phyloP scores from a whole-genome alignment of 2,329 filamentous ascomycete genomes.

The Pyrenochaeta sp. region DNA sequence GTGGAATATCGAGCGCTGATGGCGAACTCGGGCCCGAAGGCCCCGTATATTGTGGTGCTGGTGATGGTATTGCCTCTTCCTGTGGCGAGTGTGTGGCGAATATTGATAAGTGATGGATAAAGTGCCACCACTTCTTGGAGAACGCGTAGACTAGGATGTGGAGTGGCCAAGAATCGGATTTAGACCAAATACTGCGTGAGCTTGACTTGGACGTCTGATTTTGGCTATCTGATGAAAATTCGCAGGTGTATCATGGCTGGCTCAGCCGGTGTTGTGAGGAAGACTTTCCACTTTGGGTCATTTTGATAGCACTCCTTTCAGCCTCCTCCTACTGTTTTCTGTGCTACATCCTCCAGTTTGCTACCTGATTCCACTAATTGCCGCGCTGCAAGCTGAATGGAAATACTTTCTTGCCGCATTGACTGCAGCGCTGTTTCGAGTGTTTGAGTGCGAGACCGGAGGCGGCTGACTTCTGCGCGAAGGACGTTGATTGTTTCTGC shows the following conservation, averaged over 20 bases:
- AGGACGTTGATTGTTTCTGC: conserved; percentile 40
- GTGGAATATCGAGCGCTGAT: neutral
- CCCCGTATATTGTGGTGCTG: neutral
- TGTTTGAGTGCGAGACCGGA: conserved; percentile 36
- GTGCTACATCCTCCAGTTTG: conserved; percentile 31
- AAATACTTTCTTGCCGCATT: conserved; percentile 36
- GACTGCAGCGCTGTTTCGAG: conserved; percentile 36
- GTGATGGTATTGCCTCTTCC: neutral
- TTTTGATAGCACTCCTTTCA: conserved; percentile 1
- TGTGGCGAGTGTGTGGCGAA: neutral
- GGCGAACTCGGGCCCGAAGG: neutral
- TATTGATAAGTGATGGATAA: neutral
- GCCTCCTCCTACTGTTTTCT: conserved; percentile 2
- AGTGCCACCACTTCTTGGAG: neutral
- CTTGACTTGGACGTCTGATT: neutral
- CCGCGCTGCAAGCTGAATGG: conserved; percentile 35
- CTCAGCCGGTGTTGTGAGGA: neutral
- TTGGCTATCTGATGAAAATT: neutral
- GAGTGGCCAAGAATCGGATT: neutral
- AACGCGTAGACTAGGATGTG: neutral
- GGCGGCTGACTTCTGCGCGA: conserved; percentile 36
- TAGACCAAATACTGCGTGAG: neutral
- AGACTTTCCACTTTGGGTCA: neutral
- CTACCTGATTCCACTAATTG: conserved; percentile 34
- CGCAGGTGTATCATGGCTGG: neutral